These are phyloP conservation scores for Nitzschia inconspicua DNA, from an alignment of 108 stramenopile genomes.

Conservation along the genomic window DNA sequence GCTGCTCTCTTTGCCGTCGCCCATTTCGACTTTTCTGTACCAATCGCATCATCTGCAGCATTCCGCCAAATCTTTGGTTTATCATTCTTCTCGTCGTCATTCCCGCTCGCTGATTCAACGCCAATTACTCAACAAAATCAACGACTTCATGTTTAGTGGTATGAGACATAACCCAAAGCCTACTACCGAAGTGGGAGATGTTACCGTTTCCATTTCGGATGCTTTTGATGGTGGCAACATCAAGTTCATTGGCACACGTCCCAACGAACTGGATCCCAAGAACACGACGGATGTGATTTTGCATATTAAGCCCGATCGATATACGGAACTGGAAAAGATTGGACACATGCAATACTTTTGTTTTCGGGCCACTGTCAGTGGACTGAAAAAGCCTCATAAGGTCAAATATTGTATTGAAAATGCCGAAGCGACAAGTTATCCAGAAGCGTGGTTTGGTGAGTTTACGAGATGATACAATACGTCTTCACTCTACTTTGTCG, in stretches of 20 bases:
- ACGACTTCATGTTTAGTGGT: too few species aligned
- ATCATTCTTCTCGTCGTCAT: too few species aligned
- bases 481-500: too few species aligned
- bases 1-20: too few species aligned
- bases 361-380: conserved; percentile 44
- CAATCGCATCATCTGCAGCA: too few species aligned
- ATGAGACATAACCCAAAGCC: not conserved
- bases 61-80: too few species aligned
- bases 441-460: conserved; percentile 54
- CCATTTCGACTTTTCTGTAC: too few species aligned
- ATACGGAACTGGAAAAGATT: conserved; percentile 66
- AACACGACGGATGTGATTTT: conserved; percentile 32
- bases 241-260: conserved; percentile 29
- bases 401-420: conserved; percentile 67
- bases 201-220: conserved; percentile 53
- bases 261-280: conserved; percentile 19
- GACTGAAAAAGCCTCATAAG: conserved; percentile 19
- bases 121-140: too few species aligned
- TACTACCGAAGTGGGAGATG: not conserved
- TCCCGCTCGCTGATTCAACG: too few species aligned
- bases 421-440: conserved; percentile 56
- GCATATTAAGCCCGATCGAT: conserved; percentile 62
- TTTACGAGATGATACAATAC: not conserved
- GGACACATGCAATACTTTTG: conserved; percentile 74
- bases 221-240: conserved; percentile 84